Evolutionary conservation across 1,284 basidiomycete genomes (phyloP), one percentile per base, ranked within the genome.

Genomic region (Apiotrichum veenhuisii): DNA sequence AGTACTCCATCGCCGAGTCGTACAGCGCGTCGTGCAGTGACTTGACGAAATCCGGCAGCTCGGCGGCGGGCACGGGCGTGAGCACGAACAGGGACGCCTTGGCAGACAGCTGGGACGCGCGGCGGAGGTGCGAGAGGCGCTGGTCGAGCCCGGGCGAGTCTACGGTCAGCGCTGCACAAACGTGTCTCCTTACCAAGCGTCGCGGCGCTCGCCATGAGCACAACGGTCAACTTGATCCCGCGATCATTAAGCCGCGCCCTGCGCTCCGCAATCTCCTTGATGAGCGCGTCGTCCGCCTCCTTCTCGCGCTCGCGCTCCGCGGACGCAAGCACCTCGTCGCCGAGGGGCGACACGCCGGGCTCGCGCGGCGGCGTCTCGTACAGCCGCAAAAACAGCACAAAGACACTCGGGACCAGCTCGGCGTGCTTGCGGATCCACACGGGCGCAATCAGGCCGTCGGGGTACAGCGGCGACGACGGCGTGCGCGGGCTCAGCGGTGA

Each of bases 391-490:
- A 97, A 95, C 48, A 94, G 80, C 7, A 98, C 89, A 74, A 97
- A 96, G 0, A 97, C 91, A 18, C 89, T 86, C 0, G 95, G 94
- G 0, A 98, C 79, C 34, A 95, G 84, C 10, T 91, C 86, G 0
- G 90, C 88, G 69, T 98, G 94, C 76, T 97, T 98, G 46, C 93
- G 83, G 18, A 97, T 85, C 95, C 95, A 98, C 66, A 98, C 91
- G 0, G 94, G 95, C 1, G 94, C 91, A 56, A 98, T 90, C 48
- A 98, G 79, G 0, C 95, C 95, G 72, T 98, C 95, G 0, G 95
- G 95, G 72, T 91, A 84, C 17, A 96, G 80, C 0, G 95, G 94
- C 0, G 91, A 94, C 1, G 86, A 83, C 0, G 88, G 86, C 0
- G 89, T 90, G 26, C 96, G 78, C 0, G 95, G 95, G 0, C 91